Evolutionary conservation across 2,329 filamentous ascomycete genomes (phyloP).

Genomic region (Fusarium floridanum): DNA sequence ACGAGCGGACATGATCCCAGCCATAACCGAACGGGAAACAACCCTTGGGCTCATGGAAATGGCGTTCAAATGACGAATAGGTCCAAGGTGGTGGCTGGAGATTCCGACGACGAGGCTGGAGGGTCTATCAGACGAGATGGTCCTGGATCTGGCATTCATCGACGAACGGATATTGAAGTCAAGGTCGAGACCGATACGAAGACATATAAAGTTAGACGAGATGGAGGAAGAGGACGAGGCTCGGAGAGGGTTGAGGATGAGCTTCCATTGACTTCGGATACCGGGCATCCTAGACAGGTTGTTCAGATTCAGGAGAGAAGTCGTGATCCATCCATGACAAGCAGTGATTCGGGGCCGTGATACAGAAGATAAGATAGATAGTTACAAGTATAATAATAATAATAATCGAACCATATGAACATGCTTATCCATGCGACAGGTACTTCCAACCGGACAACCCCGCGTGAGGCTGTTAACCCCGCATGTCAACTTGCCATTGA

Average conservation of each 20-base stretch:
- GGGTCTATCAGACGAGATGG: background rate
- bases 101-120: constrained; percentile 34
- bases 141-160: constrained; percentile 33
- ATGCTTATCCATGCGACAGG: background rate
- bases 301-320: constrained; percentile 19
- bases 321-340: constrained; percentile 21
- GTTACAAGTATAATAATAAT: background rate
- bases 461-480: background rate
- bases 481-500: background rate
- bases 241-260: constrained; percentile 27
- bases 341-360: constrained; percentile 1
- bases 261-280: constrained; percentile 37
- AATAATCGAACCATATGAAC: background rate
- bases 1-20: constrained; percentile 5
- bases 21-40: constrained; percentile 14
- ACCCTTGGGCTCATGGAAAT: constrained; percentile 29
- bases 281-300: constrained; percentile 35
- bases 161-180: constrained; percentile 40
- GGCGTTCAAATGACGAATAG: constrained; percentile 31
- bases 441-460: background rate
- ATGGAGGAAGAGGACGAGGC: background rate
- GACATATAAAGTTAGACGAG: constrained; percentile 13
- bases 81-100: constrained; percentile 39
- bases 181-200: constrained; percentile 30
- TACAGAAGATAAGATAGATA: background rate